Percentiles rank a stretch among this genome's conserved stretches.
phyloP scores from a whole-genome alignment of 2,329 filamentous ascomycete species.

The Coniochaeta ligniaria region DNA sequence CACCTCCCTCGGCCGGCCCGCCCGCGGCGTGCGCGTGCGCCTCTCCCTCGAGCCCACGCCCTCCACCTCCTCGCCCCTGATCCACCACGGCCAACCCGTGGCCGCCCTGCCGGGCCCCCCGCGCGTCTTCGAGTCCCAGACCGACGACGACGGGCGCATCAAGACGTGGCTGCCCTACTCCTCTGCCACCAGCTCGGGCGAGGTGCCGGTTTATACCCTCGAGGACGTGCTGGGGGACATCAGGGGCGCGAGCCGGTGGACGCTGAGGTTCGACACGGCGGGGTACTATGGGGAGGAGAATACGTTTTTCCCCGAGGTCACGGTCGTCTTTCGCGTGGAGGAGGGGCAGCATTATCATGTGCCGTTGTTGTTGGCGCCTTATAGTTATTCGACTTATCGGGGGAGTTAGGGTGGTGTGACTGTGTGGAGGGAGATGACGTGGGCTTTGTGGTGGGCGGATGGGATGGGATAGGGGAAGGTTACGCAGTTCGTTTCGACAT shows the following conservation, averaged over 20 bases:
- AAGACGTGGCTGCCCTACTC: constrained; percentile 58
- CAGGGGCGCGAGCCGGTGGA: constrained; percentile 49
- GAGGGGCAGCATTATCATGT: constrained; percentile 69
- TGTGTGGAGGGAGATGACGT: neutral
- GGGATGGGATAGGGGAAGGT: neutral
- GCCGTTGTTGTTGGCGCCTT: constrained; percentile 68
- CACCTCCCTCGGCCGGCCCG: constrained; percentile 67
- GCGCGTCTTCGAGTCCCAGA: constrained; percentile 55
- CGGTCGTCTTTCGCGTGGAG: constrained; percentile 44
- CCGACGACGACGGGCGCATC: constrained; percentile 71
- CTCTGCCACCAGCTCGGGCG: constrained; percentile 40
- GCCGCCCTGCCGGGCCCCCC: constrained; percentile 20
- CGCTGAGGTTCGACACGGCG: constrained; percentile 65
- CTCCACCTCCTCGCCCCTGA: constrained; percentile 8
- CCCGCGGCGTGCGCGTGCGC: constrained; percentile 56
- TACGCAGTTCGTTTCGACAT: neutral
- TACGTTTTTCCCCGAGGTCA: constrained; percentile 55
- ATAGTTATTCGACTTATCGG: constrained; percentile 75
- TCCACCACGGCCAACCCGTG: constrained; percentile 20
- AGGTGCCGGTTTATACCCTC: constrained; percentile 51
- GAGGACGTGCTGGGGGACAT: constrained; percentile 44
- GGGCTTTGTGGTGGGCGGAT: neutral
- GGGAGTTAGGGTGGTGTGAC: constrained; percentile 47
- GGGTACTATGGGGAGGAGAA: constrained; percentile 57
- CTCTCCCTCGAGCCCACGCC: constrained; percentile 38